Evolutionary conservation across 176 grass and related monocot genomes (phyloP), one percentile per base, ranked within the genome.

Genomic region (Themeda triandra): DNA sequence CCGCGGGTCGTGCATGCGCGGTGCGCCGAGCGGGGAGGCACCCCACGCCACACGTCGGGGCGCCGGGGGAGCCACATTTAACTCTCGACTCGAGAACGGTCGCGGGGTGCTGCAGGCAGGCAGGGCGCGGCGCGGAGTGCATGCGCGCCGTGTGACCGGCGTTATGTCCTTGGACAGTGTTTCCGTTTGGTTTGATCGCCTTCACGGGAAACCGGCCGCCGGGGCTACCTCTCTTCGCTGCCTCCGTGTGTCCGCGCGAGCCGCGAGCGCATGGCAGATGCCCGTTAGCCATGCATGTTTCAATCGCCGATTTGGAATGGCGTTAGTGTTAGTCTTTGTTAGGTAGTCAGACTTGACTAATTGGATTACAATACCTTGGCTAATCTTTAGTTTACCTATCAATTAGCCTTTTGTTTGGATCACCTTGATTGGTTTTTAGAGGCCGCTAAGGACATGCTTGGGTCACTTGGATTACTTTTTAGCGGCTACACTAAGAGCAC

Each of bases 141-240:
- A 82, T 23, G 88, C 83, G 56, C 41, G n/a, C 6, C 5, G 73
- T 67, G 88, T 90, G 88, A 86, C 79, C 46, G 58, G 66, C 3
- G 79, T 86, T 46, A 79, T 82, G 44, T 83, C 73, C 44, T 66
- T 2, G 1, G 66, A 15, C 25, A 51, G 48, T 21, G 35, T 19
- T 63, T 62, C 41, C 66, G 54, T 82, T 86, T 81, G 79, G 54
- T 82, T 86, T 81, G 79, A 44, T 73, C 86, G 53, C 53, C n/a
- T 14, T 84, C 87, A 89, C 77, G 63, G 82, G 82, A 40, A 89
- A 76, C 63, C 71, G 82, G 48, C 70, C 37, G 48, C 62, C 39
- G n/a, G 32, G 33, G 4, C 10, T 13, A 1, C 14, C 51, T 1
- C 45, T 31, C 6, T 5, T 21, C 8, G 7, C 11, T 17, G 69